A percentile compares a stretch with the other conserved stretches of the same genome.
Conservation (phyloP, 2,329 filamentous ascomycete species). For the Xylaria sp. region DNA sequence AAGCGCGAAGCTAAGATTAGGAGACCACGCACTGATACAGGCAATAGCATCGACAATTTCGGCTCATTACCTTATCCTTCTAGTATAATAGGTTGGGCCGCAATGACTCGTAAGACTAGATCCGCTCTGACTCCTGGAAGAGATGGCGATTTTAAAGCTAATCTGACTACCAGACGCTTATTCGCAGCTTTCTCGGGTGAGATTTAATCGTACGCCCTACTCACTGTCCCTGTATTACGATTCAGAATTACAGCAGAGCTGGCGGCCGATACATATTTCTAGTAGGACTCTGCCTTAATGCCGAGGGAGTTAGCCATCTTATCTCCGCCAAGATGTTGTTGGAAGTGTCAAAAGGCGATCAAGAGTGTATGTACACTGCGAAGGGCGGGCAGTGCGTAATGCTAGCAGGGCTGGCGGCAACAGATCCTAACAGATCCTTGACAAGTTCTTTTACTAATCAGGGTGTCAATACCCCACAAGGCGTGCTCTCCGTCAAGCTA, state of each 20-base stretch:
- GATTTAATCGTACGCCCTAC: neutral
- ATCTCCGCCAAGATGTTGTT: conserved; percentile 13
- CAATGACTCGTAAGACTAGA: neutral
- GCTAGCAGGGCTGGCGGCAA: neutral
- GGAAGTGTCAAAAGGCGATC: neutral
- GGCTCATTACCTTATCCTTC: neutral
- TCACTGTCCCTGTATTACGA: too few species aligned
- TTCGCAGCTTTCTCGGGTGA: too few species aligned
- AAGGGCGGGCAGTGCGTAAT: conserved; percentile 5
- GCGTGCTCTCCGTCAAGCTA: conserved; percentile 3
- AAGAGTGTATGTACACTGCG: neutral
- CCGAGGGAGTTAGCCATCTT: conserved; percentile 5
- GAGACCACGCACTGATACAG: neutral
- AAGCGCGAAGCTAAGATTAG: conserved; percentile 31
- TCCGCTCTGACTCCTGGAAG: conserved; percentile 7
- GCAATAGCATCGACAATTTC: conserved; percentile 14
- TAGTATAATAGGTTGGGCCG: conserved; percentile 3
- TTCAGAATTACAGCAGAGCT: too few species aligned
- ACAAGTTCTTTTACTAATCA: conserved; percentile 25
- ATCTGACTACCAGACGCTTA: neutral
- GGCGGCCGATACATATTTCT: neutral
- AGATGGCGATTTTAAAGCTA: neutral
- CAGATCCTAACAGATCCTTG: neutral
- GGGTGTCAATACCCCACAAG: conserved; percentile 13
- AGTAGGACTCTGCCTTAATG: neutral